Base-by-base conservation (phyloP, 2,329 filamentous ascomycete species). In the Arthrobotrys conoides region DNA sequence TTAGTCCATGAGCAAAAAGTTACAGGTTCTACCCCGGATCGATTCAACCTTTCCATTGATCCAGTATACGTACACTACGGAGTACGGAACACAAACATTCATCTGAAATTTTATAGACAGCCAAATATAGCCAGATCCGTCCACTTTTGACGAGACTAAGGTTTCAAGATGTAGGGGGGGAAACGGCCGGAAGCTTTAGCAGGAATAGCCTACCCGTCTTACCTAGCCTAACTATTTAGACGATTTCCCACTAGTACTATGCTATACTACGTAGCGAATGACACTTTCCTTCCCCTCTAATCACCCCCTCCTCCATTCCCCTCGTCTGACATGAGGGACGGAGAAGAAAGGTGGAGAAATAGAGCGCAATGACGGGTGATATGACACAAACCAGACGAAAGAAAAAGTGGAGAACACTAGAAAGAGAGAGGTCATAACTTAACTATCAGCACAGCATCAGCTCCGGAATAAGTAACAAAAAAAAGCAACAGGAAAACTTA, bases 271-370 rank as follows among this genome's bases (percentile, higher is more conserved):
- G n/a, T 59, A 59, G 61, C 70, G 51, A 73, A 67, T 48, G 20
- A 30, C 38, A 53, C 16, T n/a, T 51, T 4, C 12, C 12, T 44
- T 8, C 33, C 55, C 33, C 51, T 53, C 24, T 20, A 18, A 20
- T 49, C 46, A 2, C 55, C 46, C 2, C 46, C 55, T 24, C 57
- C 20, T 24, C 20, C 10, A 22, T 51, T 46, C 55, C 24, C 38
- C 36, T 59, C 22, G 22, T 59, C 22, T 36, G 20, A 27, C 16
- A 61, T 1, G 22, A 59, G 61, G 70, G 70, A 59, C 70, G 70
- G 70, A 73, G 63, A 49, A 67, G 36, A 66, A 61, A 73, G 38
- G 70, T 73, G 70, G 70, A 73, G 70, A 67, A 67, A 66, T 41
- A 46, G 22, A 53, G 14, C 36, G 69, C 69, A 71, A 36, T 38